Conservation (phyloP, 352 stramenopile species). For the Pythium aphanidermatum region DNA sequence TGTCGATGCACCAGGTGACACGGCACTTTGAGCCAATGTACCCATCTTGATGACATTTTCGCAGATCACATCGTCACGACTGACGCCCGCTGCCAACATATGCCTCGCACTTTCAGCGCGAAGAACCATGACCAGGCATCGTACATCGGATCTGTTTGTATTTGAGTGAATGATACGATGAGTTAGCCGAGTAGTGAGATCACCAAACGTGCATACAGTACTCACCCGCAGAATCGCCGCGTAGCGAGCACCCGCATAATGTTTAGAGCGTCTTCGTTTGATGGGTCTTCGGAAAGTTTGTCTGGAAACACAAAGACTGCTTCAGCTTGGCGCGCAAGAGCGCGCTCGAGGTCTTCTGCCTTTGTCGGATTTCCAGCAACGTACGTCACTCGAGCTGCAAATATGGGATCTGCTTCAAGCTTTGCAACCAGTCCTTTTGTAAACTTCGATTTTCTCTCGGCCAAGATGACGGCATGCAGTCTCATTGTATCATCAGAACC, state of each 20-base stretch:
- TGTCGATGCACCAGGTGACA: slow-evolving; percentile 74
- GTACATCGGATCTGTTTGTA: slow-evolving; percentile 33
- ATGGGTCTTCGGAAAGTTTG: slow-evolving; percentile 65
- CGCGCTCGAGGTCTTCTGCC: slow-evolving; percentile 66
- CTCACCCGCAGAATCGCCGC: slow-evolving; percentile 67
- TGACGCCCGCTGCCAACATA: slow-evolving; percentile 73
- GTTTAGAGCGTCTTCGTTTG: slow-evolving; percentile 75
- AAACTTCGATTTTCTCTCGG: slow-evolving; percentile 64
- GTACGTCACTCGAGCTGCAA: slow-evolving; percentile 73
- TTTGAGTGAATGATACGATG: too few species aligned
- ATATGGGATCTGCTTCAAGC: slow-evolving; percentile 73
- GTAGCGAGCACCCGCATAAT: slow-evolving; percentile 77
- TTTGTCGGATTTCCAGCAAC: slow-evolving; percentile 68
- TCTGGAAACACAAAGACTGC: slow-evolving; percentile 83
- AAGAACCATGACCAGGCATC: slow-evolving; percentile 72
- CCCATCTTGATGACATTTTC: slow-evolving; percentile 88
- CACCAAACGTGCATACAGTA: not conserved
- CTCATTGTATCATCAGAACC: slow-evolving; percentile 28
- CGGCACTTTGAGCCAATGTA: slow-evolving; percentile 65
- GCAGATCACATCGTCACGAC: slow-evolving; percentile 77
- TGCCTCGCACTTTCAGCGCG: slow-evolving; percentile 70
- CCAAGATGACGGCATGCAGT: slow-evolving; percentile 66
- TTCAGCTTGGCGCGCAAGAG: slow-evolving; percentile 41
- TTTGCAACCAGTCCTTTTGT: slow-evolving; percentile 62
- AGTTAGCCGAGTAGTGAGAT: not conserved